phyloP scores from a whole-genome alignment of 1,139 yeast species.

The Candida pseudoviswanathii region DNA sequence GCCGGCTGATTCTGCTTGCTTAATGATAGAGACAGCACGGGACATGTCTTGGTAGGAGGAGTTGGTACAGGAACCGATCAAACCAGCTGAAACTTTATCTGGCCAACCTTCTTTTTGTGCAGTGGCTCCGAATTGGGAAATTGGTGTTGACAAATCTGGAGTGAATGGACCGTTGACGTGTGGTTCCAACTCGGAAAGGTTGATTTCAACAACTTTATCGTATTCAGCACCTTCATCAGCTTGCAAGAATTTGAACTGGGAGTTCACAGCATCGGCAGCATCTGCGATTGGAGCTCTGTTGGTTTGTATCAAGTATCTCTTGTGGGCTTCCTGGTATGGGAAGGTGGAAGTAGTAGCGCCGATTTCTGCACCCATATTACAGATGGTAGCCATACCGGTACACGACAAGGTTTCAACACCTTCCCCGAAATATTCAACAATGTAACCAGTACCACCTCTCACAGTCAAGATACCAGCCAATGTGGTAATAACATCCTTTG shows the following conservation, averaged over 20 bases:
- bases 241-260: constrained; percentile 59
- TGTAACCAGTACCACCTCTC: constrained; percentile 96
- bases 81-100: constrained; percentile 75
- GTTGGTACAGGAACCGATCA: constrained; percentile 97
- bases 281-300: constrained; percentile 80
- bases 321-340: constrained; percentile 92
- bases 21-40: constrained; percentile 84
- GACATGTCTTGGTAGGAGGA: constrained; percentile 98
- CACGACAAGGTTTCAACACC: constrained; percentile 86
- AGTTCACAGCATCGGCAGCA: constrained; percentile 69
- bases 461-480: constrained; percentile 91
- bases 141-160: constrained; percentile 89
- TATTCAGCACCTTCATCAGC: constrained; percentile 86
- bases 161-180: constrained; percentile 94
- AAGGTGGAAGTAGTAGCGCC: constrained; percentile 97
- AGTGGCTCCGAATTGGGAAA: constrained; percentile 66
- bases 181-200: constrained; percentile 77
- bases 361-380: constrained; percentile 99
- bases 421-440: constrained; percentile 93
- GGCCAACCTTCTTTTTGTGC: constrained; percentile 82
- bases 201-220: constrained; percentile 80
- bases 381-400: constrained; percentile 99
- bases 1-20: constrained; percentile 83
- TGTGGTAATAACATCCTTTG: constrained; percentile 91
- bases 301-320: constrained; percentile 78